Evolutionary conservation across 345 rosid species (phyloP), one percentile per base, ranked within the genome.

Genomic region (Alliaria petiolata): DNA sequence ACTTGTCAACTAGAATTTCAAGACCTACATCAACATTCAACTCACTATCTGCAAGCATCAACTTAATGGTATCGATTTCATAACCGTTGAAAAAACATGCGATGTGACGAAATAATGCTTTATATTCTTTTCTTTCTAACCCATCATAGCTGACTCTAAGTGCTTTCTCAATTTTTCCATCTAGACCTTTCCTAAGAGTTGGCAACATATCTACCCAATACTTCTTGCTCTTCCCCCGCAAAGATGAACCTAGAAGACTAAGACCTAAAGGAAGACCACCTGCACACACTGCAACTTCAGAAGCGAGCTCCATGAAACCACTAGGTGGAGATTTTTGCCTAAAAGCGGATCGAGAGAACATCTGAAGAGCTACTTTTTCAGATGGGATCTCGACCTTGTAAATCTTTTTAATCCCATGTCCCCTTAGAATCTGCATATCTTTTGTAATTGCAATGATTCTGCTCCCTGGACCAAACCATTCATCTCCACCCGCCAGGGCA

Each of bases 231-330:
- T 12, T 65, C 7, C 42, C 49, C 0, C 12, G 40, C 4, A 79
- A 34, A 28, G 6, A 34, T 0, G 69, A 54, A 3, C 81, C 78
- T 15, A 79, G 7, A 30, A 70, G 64, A 8, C 31, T 69, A 12
- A 83, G 76, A 19, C 81, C 81, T 16, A 83, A 33, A 12, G 81
- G 82, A 36, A 75, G 25, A 0, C 75, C 75, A 6, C 60, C 13
- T 0, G 63, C 77, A 53, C 8, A 30, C 17, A 4, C 1, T 4
- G 47, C 40, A 9, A 75, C 57, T 3, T n/a, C 36, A 1, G 25
- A 26, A 0, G 71, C 39, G 1, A 75, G 20, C 8, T 63, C 40
- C 19, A 0, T 2, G 4, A 16, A 64, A 16, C 40, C 45, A 0
- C 4, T 0, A 28, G 5, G 31, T 28, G 31, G 31, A 28, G 6